Conservation (phyloP, 306 rosid species). For the Citrullus colocynthis region DNA sequence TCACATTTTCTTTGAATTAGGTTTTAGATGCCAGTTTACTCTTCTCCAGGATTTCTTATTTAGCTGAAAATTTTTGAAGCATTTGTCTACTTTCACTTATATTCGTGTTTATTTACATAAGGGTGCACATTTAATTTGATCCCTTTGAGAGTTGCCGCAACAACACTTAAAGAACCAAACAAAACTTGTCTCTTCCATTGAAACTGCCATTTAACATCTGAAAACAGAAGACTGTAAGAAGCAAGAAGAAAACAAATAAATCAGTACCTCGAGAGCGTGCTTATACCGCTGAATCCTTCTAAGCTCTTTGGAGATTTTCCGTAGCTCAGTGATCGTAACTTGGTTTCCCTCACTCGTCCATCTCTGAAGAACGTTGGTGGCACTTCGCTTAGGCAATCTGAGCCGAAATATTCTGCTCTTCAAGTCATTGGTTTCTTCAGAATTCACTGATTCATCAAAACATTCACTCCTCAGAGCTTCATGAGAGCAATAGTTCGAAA, state of each 20-base stretch:
- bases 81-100: neutral
- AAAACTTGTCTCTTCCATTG: neutral
- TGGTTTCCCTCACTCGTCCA: constrained; percentile 73
- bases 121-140: neutral
- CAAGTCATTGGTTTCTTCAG: constrained; percentile 39
- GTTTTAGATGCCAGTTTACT: neutral
- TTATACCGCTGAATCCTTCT: constrained; percentile 65
- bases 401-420: constrained; percentile 57
- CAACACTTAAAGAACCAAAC: neutral
- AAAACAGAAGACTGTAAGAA: neutral
- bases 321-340: constrained; percentile 43
- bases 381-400: constrained; percentile 82
- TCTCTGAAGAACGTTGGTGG: constrained; percentile 52
- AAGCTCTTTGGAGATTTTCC: constrained; percentile 71
- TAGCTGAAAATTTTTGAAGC: neutral
- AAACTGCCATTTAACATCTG: neutral
- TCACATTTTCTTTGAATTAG: neutral
- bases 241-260: neutral
- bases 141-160: neutral
- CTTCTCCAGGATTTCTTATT: neutral
- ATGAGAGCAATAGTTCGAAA: constrained; percentile 32
- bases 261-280: constrained; percentile 84
- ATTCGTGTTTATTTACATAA: neutral
- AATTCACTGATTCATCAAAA: constrained; percentile 21
- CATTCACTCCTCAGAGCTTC: constrained; percentile 32